A percentile compares a stretch with the other conserved stretches of the same genome.
Evolutionary conservation across 73 alveolate species (phyloP).

Genomic region (Tetrahymena malaccensis): DNA sequence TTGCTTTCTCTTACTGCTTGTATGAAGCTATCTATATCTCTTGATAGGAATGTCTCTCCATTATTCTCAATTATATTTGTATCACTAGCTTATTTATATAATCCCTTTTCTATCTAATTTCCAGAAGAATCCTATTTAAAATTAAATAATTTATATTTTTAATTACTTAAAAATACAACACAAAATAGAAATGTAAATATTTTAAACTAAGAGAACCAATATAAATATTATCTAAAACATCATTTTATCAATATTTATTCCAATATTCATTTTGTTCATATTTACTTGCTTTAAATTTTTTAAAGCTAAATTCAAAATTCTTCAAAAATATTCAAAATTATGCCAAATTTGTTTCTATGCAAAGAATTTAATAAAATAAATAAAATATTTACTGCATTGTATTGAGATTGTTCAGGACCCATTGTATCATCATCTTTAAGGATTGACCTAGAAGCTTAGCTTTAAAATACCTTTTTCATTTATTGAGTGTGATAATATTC

Average conservation of each 20-base stretch:
- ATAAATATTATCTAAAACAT: too few species aligned
- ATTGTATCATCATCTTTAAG: neutral
- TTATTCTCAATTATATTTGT: slow-evolving; percentile 6
- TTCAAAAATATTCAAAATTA: neutral
- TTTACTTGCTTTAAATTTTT: too few species aligned
- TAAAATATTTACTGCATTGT: neutral
- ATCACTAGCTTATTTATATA: neutral
- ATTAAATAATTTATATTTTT: too few species aligned
- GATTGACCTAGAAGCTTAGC: neutral
- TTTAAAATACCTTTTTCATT: neutral
- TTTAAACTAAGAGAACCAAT: too few species aligned
- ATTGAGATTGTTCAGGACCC: neutral
- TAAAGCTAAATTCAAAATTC: too few species aligned
- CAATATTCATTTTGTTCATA: too few species aligned
- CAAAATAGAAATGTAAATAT: too few species aligned
- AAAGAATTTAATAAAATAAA: neutral
- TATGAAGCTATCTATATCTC: slow-evolving; percentile 34
- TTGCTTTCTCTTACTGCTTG: slow-evolving; percentile 22
- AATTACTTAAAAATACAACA: too few species aligned
- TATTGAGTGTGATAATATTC: neutral
- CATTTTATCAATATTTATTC: too few species aligned
- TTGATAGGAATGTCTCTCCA: neutral
- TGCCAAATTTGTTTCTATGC: neutral
- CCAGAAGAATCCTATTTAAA: neutral
- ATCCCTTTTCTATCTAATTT: neutral